Conservation (phyloP, 2,329 filamentous ascomycete genomes). For the Clonostachys chloroleuca region DNA sequence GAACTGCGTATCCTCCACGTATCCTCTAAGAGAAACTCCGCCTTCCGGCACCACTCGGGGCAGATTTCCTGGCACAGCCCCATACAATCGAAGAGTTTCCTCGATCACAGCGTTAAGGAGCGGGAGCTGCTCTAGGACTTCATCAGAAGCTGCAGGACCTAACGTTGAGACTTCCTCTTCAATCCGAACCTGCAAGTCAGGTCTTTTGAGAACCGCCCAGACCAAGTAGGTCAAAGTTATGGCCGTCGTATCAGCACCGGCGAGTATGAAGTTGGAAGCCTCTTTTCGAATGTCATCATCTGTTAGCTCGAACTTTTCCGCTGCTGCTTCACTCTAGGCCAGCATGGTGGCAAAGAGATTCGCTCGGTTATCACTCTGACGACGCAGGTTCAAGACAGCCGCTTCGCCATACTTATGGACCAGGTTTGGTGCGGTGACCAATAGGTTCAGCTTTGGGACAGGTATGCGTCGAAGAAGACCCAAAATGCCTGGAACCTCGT, state of each 20-base stretch:
- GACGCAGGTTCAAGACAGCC: no score
- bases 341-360: no score
- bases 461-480: no score
- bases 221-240: conserved; percentile 41
- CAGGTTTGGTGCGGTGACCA: no score
- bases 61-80: conserved; percentile 29
- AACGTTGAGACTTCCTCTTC: conserved; percentile 26
- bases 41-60: conserved; percentile 31
- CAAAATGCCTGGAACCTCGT: no score
- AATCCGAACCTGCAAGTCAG: conserved; percentile 19
- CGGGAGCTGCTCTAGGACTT: conserved; percentile 17
- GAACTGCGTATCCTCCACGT: conserved; percentile 29
- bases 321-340: no score
- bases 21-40: conserved; percentile 28
- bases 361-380: no score
- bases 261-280: conserved; percentile 38
- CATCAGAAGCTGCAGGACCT: conserved; percentile 14
- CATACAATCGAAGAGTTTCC: conserved; percentile 38
- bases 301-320: no score
- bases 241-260: conserved; percentile 48
- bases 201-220: conserved; percentile 27
- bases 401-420: no score
- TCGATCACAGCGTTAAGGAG: conserved; percentile 35
- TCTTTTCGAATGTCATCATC: conserved; percentile 13
- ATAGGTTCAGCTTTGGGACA: no score